Evolutionary conservation across 2,329 filamentous ascomycete genomes (phyloP), one percentile per base, ranked within the genome.

Genomic region (Acrodontium crateriforme): DNA sequence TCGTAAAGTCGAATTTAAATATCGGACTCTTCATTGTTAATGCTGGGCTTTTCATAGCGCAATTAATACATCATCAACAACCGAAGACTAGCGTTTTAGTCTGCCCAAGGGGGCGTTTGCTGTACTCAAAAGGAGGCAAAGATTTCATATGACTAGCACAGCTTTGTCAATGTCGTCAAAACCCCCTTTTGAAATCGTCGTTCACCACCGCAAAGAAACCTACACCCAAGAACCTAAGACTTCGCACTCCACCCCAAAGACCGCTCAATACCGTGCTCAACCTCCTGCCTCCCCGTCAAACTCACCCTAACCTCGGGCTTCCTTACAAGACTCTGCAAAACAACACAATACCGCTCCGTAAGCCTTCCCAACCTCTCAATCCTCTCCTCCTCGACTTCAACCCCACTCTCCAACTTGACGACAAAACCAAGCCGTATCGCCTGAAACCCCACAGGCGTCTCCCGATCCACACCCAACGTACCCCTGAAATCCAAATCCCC

Each of bases 301-400:
- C 41, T 44, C 2, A 56, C 53, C 28, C 45, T 51, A 16, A 58
- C 30, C 25, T 46, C 34, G 9, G 53, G 53, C 36, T 54, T 54
- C 38, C 47, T 50, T 21, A 42, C 46, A 30, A 58, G 46, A 6
- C 53, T 58, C 41, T 58, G 54, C 37, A 58, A 36, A 14, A 57
- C 54, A 18, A 65, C 60, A 38, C 62, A 65, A 41, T 65, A 65
- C 38, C 60, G 42, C 49, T 65, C 61, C 25, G 60, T 65, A 47
- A 65, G 36, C 46, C 58, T 57, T 1, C 61, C 55, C 34, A 65
- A 32, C 42, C 52, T 60, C 40, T 59, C 57, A 6, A 64, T 45
- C 29, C 58, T 57, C 9, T 53, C 49, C 24, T 59, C 54, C 3
- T 49, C 48, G 8, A 63, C 53, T 26, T 56, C 53, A 4, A 30